phyloP scores from a whole-genome alignment of 768 basidiomycete species.

The Leccinum variicolor region DNA sequence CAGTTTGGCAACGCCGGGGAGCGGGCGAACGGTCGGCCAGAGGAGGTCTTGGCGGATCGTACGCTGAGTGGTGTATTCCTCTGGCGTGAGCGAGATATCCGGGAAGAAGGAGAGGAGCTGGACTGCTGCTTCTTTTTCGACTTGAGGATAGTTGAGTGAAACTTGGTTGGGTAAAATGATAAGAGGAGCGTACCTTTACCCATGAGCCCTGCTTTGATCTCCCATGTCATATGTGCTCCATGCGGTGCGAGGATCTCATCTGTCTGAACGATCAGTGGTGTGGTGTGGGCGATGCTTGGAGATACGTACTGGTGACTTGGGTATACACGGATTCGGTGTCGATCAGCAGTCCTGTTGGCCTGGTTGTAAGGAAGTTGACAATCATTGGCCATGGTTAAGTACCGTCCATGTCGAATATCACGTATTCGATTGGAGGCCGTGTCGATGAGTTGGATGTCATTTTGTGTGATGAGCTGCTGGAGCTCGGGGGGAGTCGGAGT shows the following conservation, averaged over 20 bases:
- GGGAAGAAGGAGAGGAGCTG: constrained; percentile 79
- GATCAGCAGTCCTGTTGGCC: constrained; percentile 59
- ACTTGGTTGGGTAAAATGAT: background rate
- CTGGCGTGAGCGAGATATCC: constrained; percentile 58
- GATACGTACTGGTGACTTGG: constrained; percentile 65
- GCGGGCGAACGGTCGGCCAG: constrained; percentile 67
- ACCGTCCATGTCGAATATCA: constrained; percentile 77
- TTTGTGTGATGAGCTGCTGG: background rate
- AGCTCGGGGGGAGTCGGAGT: no score
- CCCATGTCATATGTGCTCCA: constrained; percentile 82
- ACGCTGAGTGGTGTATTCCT: constrained; percentile 57
- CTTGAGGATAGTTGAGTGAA: constrained; percentile 33
- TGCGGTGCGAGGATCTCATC: constrained; percentile 71
- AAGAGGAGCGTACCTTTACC: constrained; percentile 58
- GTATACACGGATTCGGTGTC: constrained; percentile 78
- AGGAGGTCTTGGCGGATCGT: constrained; percentile 54
- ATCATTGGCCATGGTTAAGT: constrained; percentile 1
- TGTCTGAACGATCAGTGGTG: constrained; percentile 23
- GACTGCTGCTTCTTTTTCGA: constrained; percentile 59
- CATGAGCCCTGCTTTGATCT: constrained; percentile 87
- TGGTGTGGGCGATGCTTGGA: background rate
- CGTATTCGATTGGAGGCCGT: constrained; percentile 47
- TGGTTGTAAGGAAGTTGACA: background rate
- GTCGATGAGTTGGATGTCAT: constrained; percentile 9
- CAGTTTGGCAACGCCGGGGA: constrained; percentile 73